phyloP scores from a whole-genome alignment of 2,329 filamentous ascomycete genomes.

The Dothistroma septosporum region DNA sequence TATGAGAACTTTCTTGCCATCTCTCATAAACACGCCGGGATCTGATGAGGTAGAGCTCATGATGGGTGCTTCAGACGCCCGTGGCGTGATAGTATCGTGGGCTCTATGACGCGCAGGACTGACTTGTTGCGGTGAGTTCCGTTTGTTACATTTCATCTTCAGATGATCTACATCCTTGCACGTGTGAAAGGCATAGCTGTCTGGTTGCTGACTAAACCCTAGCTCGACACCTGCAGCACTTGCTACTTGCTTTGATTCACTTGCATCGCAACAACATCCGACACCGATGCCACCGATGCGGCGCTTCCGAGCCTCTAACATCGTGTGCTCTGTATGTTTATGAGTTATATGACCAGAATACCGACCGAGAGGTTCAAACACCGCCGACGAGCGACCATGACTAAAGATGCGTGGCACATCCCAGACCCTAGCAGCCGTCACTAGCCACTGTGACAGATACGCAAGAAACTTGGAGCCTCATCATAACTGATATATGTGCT shows the following conservation, averaged over 20 bases:
- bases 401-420: background rate
- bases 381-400: background rate
- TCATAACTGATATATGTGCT: background rate
- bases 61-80: background rate
- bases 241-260: background rate
- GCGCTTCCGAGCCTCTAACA: too few species aligned
- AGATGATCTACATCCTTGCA: background rate
- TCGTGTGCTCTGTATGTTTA: background rate
- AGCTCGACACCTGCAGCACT: background rate
- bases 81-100: background rate
- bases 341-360: background rate
- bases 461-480: background rate
- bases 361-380: background rate
- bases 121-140: background rate
- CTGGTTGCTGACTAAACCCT: background rate
- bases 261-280: background rate
- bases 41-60: conserved; percentile 15
- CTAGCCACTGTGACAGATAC: background rate
- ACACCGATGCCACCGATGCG: background rate
- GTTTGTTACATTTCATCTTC: background rate
- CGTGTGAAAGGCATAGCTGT: background rate
- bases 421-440: background rate
- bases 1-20: conserved; percentile 32
- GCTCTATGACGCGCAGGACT: background rate
- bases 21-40: conserved; percentile 26